Evolutionary conservation across 176 grass and related monocot genomes (phyloP).

Genomic region (Carex parvula): DNA sequence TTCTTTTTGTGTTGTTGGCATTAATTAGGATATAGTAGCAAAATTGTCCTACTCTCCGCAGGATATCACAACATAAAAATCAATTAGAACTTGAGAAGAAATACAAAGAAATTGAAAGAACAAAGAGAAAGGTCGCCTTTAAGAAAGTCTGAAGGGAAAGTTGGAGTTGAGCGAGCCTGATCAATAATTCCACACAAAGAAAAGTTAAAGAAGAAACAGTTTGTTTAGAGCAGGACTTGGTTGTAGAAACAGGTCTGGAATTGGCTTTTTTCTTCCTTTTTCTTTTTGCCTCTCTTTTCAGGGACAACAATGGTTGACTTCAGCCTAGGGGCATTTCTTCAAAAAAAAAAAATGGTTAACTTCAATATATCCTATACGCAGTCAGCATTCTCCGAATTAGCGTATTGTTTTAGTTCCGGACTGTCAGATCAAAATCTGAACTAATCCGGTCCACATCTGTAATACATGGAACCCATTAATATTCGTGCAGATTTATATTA

Average conservation of each 20-base stretch:
- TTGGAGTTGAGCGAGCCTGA: background rate
- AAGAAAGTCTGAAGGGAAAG: background rate
- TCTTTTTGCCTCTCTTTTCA: conserved; percentile 1
- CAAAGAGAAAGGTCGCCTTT: background rate
- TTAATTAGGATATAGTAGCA: background rate
- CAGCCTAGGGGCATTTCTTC: too few species aligned
- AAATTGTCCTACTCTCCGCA: background rate
- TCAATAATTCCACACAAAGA: conserved; percentile 9
- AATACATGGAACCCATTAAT: too few species aligned
- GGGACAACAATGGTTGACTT: conserved; percentile 15
- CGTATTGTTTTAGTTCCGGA: too few species aligned
- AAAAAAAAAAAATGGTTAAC: too few species aligned
- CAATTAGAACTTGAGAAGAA: background rate
- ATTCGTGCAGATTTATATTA: too few species aligned
- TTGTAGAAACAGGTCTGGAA: conserved; percentile 10
- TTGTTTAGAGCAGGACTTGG: background rate
- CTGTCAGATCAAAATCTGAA: too few species aligned
- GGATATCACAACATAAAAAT: background rate
- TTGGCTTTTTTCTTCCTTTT: background rate
- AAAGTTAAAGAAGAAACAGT: conserved; percentile 8
- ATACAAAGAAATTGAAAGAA: background rate
- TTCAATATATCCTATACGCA: too few species aligned
- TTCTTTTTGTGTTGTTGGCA: background rate
- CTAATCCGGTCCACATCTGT: too few species aligned
- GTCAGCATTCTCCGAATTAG: too few species aligned